Conservation (phyloP, 495 filamentous ascomycete species). For the Sabuloglossum arenarium region DNA sequence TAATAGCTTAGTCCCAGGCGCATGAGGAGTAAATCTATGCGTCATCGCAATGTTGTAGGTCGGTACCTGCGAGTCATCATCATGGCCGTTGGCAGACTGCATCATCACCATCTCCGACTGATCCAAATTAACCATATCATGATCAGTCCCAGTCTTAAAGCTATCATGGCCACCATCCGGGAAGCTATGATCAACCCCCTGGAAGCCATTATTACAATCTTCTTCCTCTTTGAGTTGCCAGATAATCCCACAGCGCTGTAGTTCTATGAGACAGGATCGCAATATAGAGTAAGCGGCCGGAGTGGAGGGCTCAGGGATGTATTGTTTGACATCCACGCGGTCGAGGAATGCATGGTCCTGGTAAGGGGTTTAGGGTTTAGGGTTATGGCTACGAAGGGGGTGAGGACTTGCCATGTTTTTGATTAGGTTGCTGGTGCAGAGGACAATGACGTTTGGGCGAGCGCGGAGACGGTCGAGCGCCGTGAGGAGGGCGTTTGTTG, state of each 20-base stretch:
- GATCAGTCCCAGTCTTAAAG: neutral
- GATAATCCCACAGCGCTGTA: constrained; percentile 23
- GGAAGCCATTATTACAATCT: neutral
- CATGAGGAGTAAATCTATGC: neutral
- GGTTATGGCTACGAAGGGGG: neutral
- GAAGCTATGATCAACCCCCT: too few species aligned
- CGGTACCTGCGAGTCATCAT: neutral
- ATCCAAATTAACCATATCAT: neutral
- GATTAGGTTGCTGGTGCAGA: constrained; percentile 3
- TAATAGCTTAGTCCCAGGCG: neutral
- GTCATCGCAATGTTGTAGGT: neutral
- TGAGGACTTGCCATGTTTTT: constrained; percentile 2
- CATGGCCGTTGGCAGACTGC: neutral
- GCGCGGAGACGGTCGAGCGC: constrained; percentile 18
- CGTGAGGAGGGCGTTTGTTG: constrained; percentile 18
- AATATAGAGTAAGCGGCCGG: constrained; percentile 29
- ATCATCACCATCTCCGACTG: neutral
- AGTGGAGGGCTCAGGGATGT: constrained; percentile 20
- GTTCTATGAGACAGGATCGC: constrained; percentile 25
- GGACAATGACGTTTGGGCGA: neutral
- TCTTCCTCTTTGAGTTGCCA: neutral
- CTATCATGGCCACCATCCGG: too few species aligned
- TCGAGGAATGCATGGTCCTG: constrained; percentile 32
- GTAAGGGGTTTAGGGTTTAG: neutral
- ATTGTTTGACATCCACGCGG: constrained; percentile 29